Conservation (phyloP, 306 rosid genomes). For the Dalbergia cultrata region DNA sequence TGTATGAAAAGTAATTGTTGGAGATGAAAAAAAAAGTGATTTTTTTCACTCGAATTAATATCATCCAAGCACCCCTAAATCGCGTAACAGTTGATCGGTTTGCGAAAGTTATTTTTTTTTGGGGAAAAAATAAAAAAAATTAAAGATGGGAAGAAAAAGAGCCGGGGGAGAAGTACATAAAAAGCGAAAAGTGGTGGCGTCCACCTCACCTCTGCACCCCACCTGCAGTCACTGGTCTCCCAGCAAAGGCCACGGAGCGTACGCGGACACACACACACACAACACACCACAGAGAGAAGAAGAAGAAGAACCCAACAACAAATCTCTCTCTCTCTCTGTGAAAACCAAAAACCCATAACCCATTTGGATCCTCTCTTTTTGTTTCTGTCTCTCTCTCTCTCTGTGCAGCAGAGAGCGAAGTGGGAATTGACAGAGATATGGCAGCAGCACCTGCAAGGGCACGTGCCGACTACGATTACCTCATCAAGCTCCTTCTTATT, state of each 20-base stretch:
- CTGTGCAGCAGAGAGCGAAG: slow-evolving; percentile 18
- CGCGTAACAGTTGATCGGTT: too few relatives aligned
- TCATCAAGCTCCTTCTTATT: slow-evolving; percentile 83
- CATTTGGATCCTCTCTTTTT: slow-evolving; percentile 24
- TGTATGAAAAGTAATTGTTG: too few relatives aligned
- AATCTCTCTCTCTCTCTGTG: slow-evolving; percentile 8
- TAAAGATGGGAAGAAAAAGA: too few relatives aligned
- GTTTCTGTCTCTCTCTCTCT: neutral
- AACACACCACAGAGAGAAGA: neutral
- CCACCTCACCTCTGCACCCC: neutral
- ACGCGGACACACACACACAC: too few relatives aligned
- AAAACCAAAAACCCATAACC: neutral
- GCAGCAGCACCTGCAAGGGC: slow-evolving; percentile 78
- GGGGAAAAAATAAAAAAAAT: too few relatives aligned
- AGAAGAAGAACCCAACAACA: neutral
- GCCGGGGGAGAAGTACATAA: too few relatives aligned
- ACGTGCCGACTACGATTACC: slow-evolving; percentile 82
- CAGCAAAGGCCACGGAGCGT: too few relatives aligned
- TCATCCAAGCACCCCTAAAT: too few relatives aligned
- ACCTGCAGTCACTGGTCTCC: neutral
- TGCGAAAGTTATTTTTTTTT: too few relatives aligned
- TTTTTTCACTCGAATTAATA: too few relatives aligned
- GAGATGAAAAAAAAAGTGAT: too few relatives aligned
- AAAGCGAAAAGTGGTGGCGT: neutral
- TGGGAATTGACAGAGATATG: slow-evolving; percentile 42